A percentile compares a stretch with the other conserved stretches of the same genome.
Evolutionary conservation across 176 grass and related monocot species (phyloP).

Genomic region (Thinopyrum elongatum): DNA sequence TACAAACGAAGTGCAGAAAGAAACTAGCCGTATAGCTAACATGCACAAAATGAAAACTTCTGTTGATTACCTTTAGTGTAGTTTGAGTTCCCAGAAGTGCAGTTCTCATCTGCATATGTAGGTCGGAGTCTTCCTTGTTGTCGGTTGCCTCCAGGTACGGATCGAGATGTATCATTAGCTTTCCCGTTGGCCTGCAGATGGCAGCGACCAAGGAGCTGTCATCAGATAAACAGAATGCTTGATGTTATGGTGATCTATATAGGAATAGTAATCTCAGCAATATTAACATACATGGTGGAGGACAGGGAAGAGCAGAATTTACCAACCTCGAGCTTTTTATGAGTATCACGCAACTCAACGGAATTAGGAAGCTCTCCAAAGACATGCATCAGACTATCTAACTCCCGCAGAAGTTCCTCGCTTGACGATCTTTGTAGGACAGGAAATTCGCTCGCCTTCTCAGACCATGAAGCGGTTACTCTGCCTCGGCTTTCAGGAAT

Average conservation of each 20-base stretch:
- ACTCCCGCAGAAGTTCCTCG: slow-evolving; percentile 5
- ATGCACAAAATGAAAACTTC: background rate
- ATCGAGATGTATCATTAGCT: slow-evolving; percentile 10
- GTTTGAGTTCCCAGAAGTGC: slow-evolving; percentile 25
- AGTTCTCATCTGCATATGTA: slow-evolving; percentile 43
- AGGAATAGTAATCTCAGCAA: background rate
- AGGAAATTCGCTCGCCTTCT: background rate
- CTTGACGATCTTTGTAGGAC: background rate
- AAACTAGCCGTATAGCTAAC: background rate
- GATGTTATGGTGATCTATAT: background rate
- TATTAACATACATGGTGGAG: background rate
- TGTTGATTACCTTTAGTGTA: slow-evolving; percentile 32
- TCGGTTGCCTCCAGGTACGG: slow-evolving; percentile 14
- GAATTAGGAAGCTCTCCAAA: background rate
- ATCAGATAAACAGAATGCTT: background rate
- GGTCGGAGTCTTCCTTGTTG: slow-evolving; percentile 34
- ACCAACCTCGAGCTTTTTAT: slow-evolving; percentile 36
- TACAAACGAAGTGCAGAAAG: background rate
- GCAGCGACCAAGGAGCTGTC: background rate
- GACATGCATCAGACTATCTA: background rate
- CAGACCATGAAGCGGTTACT: background rate
- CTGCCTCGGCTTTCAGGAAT: background rate
- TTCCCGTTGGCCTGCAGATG: slow-evolving; percentile 49
- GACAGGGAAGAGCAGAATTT: background rate
- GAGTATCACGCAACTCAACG: background rate